Evolutionary conservation across 495 filamentous ascomycete species (phyloP).

Genomic region (Aspergillus diversus): DNA sequence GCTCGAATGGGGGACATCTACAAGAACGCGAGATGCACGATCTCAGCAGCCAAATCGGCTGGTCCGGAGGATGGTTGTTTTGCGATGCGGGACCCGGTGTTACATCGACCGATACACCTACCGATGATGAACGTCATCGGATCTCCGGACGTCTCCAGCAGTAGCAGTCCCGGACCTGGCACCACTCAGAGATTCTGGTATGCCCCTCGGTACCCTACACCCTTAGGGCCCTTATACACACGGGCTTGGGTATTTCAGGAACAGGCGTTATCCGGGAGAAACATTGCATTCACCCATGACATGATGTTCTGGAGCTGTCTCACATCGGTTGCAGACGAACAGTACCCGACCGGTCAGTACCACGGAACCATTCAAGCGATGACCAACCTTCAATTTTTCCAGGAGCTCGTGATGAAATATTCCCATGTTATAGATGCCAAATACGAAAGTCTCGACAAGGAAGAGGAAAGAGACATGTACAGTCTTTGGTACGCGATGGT

Average conservation of each 20-base stretch:
- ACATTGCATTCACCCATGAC: neutral
- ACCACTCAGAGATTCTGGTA: neutral
- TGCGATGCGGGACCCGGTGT: neutral
- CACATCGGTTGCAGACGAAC: neutral
- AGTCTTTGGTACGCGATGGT: neutral
- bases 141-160: neutral
- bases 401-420: no score
- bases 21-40: neutral
- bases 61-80: neutral
- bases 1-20: neutral
- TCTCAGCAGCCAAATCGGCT: neutral
- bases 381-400: neutral
- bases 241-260: neutral
- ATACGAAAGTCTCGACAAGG: neutral
- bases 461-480: neutral
- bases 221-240: neutral
- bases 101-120: no score
- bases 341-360: neutral
- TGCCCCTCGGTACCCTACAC: neutral
- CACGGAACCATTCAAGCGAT: neutral
- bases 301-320: neutral
- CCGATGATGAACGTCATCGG: no score
- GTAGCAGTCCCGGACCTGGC: neutral
- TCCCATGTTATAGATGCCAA: no score
- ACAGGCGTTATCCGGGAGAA: neutral